These are phyloP conservation scores for Musa itinerans DNA, from an alignment of 176 grass and related monocot genomes.

Conservation along the genomic window DNA sequence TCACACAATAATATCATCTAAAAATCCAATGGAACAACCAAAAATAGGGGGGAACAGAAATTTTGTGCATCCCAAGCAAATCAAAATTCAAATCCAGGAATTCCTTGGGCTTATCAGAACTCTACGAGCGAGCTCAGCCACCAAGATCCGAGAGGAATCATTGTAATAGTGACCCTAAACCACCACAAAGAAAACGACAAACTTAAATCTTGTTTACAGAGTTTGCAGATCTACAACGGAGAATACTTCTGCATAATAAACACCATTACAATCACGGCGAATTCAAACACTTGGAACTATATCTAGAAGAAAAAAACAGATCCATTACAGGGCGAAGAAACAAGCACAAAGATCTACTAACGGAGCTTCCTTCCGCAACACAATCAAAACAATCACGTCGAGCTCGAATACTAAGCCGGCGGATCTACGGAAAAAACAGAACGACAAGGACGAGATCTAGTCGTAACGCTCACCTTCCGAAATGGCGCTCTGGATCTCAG, in stretches of 20 bases:
- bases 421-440: conserved; percentile 1
- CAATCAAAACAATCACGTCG: not conserved
- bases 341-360: not conserved
- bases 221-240: not conserved
- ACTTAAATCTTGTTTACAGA: not conserved
- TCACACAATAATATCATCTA: too few relatives aligned
- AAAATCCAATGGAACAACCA: too few relatives aligned
- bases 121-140: not conserved
- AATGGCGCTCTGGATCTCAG: conserved; percentile 42
- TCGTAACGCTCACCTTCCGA: conserved; percentile 28
- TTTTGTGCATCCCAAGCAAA: not conserved
- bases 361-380: not conserved
- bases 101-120: not conserved
- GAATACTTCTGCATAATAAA: too few relatives aligned
- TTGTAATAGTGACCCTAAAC: not conserved
- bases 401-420: not conserved
- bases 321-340: not conserved
- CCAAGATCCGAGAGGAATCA: not conserved
- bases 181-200: not conserved
- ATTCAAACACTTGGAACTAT: too few relatives aligned
- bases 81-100: not conserved
- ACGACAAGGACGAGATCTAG: conserved; percentile 2
- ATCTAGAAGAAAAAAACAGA: not conserved
- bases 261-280: too few relatives aligned
- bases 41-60: not conserved